phyloP scores from a whole-genome alignment of 257 asterid species.

The Rubia yunnanensis region DNA sequence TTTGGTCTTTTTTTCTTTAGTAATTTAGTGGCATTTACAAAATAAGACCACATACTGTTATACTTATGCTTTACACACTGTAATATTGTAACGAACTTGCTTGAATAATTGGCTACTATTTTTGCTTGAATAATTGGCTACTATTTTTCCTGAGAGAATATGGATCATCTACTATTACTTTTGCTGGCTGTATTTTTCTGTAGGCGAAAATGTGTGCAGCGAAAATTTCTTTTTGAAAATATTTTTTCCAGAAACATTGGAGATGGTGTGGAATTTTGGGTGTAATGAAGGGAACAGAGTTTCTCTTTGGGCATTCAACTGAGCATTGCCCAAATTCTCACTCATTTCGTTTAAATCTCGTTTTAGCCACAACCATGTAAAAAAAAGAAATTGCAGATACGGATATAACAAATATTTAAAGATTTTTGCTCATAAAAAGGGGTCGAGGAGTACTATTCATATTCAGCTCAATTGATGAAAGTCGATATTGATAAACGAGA shows the following conservation, averaged over 20 bases:
- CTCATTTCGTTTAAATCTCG: too few relatives aligned
- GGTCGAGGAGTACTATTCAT: neutral
- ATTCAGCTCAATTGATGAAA: constrained; percentile 2
- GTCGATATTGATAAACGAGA: constrained; percentile 1
- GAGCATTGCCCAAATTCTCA: too few relatives aligned
- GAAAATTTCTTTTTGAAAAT: neutral
- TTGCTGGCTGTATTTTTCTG: neutral
- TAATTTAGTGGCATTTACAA: neutral
- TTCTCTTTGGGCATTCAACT: neutral
- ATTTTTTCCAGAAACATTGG: too few relatives aligned
- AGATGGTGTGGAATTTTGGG: too few relatives aligned
- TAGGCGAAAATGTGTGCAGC: neutral
- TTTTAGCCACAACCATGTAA: too few relatives aligned
- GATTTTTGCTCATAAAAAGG: neutral
- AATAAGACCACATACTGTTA: neutral
- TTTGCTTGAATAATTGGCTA: neutral
- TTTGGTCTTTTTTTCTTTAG: neutral
- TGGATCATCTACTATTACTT: neutral
- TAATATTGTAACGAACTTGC: neutral
- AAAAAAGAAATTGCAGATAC: too few relatives aligned
- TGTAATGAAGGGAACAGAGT: too few relatives aligned
- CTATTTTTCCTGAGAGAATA: neutral
- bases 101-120: neutral
- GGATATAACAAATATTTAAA: too few relatives aligned
- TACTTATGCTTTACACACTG: neutral